Conservation (phyloP, 2,329 filamentous ascomycete genomes). For the Neonectria faginata region DNA sequence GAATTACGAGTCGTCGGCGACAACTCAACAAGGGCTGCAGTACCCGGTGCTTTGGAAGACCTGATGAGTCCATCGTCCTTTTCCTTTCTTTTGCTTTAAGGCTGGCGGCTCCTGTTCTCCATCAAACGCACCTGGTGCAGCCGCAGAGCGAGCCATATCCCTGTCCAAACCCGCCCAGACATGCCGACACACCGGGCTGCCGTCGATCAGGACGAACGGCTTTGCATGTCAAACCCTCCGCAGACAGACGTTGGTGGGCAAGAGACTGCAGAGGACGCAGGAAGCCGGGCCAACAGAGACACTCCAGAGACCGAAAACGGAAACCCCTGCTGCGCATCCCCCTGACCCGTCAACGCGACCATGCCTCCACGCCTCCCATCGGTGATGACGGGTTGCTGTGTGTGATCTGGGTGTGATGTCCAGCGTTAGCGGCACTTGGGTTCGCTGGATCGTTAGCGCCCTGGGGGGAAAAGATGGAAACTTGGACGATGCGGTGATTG, state of each 20-base stretch:
- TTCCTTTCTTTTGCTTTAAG: constrained; percentile 17
- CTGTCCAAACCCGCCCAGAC: constrained; percentile 26
- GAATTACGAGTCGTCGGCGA: not conserved
- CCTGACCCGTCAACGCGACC: constrained; percentile 36
- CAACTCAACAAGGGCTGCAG: not conserved
- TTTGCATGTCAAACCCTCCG: constrained; percentile 22
- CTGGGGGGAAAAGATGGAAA: constrained; percentile 1
- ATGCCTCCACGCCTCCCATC: constrained; percentile 22
- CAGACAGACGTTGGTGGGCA: not conserved
- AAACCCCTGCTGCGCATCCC: constrained; percentile 43
- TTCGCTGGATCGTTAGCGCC: constrained; percentile 23
- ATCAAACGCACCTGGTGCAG: constrained; percentile 25
- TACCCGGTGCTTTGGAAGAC: constrained; percentile 1
- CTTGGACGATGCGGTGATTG: constrained; percentile 20
- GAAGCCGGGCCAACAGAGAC: constrained; percentile 20
- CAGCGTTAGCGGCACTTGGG: constrained; percentile 16
- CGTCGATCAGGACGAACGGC: constrained; percentile 28
- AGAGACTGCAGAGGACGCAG: not conserved
- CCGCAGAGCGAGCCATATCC: constrained; percentile 20
- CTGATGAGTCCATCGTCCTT: constrained; percentile 4
- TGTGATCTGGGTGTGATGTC: constrained; percentile 23
- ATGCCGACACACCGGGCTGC: constrained; percentile 25
- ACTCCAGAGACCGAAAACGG: constrained; percentile 1
- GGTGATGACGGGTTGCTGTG: not conserved
- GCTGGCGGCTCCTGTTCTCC: constrained; percentile 13